A percentile compares a stretch with the other conserved stretches of the same genome.
Evolutionary conservation across 148 eudicot genomes (phyloP).

Genomic region (Rheum nobile): DNA sequence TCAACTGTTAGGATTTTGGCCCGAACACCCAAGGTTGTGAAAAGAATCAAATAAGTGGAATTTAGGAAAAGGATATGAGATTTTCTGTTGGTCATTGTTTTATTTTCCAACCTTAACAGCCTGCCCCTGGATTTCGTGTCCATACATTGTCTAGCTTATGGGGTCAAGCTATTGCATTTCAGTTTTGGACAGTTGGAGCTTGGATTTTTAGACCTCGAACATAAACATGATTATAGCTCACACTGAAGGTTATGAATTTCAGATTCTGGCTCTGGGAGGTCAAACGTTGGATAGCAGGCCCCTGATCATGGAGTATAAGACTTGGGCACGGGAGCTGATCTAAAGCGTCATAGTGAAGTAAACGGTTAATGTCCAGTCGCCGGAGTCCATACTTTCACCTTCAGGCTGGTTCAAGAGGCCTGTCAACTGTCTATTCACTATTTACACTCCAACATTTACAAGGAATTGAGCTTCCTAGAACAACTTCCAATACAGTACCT

Average conservation of each 20-base stretch:
- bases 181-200: neutral
- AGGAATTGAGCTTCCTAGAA: neutral
- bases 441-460: neutral
- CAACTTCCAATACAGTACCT: neutral
- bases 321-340: neutral
- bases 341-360: neutral
- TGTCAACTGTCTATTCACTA: neutral
- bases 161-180: neutral
- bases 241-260: neutral
- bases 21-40: neutral
- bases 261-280: neutral
- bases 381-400: neutral
- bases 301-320: neutral
- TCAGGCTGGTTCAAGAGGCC: neutral
- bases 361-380: neutral
- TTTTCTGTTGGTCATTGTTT: neutral
- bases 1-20: neutral
- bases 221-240: neutral
- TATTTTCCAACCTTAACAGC: neutral
- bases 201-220: neutral
- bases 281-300: neutral
- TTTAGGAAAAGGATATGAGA: neutral
- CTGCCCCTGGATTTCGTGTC: neutral
- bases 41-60: neutral
- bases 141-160: neutral